These are phyloP conservation scores for Austroboletus sp. DNA, from an alignment of 1,284 basidiomycete species.

Conservation along the genomic window DNA sequence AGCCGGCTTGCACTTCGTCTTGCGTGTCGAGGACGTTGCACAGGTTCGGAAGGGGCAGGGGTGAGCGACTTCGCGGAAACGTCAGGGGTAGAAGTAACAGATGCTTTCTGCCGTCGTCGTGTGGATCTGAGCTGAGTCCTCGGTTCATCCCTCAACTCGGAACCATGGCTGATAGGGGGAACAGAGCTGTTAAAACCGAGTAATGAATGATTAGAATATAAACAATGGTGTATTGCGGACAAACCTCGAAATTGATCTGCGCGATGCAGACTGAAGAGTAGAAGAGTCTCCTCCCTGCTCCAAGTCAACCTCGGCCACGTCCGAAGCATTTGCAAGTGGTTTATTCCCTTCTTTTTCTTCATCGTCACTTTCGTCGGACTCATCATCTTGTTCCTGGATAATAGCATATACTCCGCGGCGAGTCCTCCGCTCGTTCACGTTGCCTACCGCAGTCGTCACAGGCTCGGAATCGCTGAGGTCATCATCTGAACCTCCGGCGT, in stretches of 20 bases:
- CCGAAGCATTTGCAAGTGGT: conserved; percentile 41
- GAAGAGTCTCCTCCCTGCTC: conserved; percentile 45
- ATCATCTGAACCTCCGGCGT: conserved; percentile 41
- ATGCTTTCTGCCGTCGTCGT: conserved; percentile 49
- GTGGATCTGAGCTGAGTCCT: conserved; percentile 42
- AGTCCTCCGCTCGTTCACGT: conserved; percentile 67
- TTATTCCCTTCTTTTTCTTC: conserved; percentile 43
- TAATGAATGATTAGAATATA: conserved; percentile 11
- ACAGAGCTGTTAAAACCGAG: conserved; percentile 19
- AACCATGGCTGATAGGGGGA: conserved; percentile 23
- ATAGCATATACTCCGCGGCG: conserved; percentile 70
- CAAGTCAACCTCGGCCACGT: conserved; percentile 45
- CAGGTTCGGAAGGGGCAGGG: conserved; percentile 22
- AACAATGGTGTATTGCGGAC: conserved; percentile 12
- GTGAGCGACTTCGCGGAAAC: conserved; percentile 24
- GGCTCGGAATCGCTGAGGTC: conserved; percentile 38
- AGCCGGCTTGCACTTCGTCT: conserved; percentile 24
- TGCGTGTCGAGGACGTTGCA: conserved; percentile 12
- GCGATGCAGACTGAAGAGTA: conserved; percentile 20
- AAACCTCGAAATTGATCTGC: conserved; percentile 28
- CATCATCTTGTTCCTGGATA: conserved; percentile 50
- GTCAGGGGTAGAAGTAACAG: conserved; percentile 26
- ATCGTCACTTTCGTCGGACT: conserved; percentile 48
- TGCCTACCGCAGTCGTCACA: conserved; percentile 35
- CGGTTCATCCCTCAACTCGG: conserved; percentile 15